Percentiles rank a stretch among this genome's conserved stretches.
Conservation (phyloP, 139 green algal genomes). For the Micractinium conductrix region DNA sequence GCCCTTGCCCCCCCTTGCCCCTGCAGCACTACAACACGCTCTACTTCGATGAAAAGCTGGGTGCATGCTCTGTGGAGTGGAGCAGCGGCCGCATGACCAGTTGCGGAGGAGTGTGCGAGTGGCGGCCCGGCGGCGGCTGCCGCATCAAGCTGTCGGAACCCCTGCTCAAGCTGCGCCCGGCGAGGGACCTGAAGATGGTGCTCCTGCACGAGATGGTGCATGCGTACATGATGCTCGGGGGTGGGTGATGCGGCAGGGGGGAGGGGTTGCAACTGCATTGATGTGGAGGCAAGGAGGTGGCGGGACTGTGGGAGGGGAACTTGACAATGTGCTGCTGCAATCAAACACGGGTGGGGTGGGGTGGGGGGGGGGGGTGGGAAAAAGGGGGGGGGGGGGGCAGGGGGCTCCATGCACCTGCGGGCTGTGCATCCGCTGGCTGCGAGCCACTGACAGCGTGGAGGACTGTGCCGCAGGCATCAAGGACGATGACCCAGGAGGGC, state of each 20-base stretch:
- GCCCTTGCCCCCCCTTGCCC: no score
- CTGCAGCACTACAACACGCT: slow-evolving; percentile 75
- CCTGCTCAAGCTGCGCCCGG: slow-evolving; percentile 78
- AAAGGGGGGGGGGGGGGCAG: no score
- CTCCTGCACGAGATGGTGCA: slow-evolving; percentile 91
- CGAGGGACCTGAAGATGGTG: slow-evolving; percentile 77
- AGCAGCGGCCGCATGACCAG: slow-evolving; percentile 78
- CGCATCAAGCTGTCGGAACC: slow-evolving; percentile 80
- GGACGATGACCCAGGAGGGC: slow-evolving; percentile 62
- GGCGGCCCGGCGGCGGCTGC: slow-evolving; percentile 57
- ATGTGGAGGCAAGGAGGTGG: no score
- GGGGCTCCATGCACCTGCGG: no score
- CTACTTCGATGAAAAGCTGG: slow-evolving; percentile 73
- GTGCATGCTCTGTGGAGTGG: slow-evolving; percentile 80
- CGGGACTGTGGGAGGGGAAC: no score
- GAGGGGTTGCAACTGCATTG: no score
- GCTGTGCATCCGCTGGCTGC: not conserved
- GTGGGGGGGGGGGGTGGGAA: no score
- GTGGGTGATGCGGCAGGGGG: not conserved
- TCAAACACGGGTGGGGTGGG: no score
- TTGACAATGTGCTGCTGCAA: no score
- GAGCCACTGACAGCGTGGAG: no score
- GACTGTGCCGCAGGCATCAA: slow-evolving; percentile 45
- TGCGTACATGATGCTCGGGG: slow-evolving; percentile 28
- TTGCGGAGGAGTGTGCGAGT: slow-evolving; percentile 78